Percentiles rank a stretch among this genome's conserved stretches.
phyloP scores from a whole-genome alignment of 768 basidiomycete species.

The Chalciporus pseudorubinellus region DNA sequence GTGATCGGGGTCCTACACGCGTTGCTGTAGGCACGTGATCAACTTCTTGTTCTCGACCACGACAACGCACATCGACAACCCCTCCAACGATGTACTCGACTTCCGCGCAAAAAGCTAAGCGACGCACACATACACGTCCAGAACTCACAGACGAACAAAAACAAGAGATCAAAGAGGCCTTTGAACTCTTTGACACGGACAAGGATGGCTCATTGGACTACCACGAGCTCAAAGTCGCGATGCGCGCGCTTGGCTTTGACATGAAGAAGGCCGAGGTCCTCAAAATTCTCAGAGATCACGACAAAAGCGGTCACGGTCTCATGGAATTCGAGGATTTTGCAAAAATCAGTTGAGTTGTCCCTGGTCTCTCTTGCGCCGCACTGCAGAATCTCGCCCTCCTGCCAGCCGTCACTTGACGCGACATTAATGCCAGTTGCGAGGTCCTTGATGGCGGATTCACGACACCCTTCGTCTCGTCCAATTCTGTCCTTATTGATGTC shows the following conservation, averaged over 20 bases:
- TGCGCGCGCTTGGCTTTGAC: conserved; percentile 97
- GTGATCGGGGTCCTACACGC: conserved; percentile 31
- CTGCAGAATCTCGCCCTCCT: neutral
- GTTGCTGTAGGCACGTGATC: conserved; percentile 27
- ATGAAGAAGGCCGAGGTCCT: conserved; percentile 98
- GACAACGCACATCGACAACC: neutral
- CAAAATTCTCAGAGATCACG: conserved; percentile 88
- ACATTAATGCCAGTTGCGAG: neutral
- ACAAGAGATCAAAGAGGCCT: conserved; percentile 97
- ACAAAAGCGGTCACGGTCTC: conserved; percentile 75
- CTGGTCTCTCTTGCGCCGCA: neutral
- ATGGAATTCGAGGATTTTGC: conserved; percentile 95
- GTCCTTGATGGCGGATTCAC: conserved; percentile 1
- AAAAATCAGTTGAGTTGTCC: conserved; percentile 73
- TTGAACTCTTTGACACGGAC: conserved; percentile 98
- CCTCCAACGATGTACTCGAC: conserved; percentile 49
- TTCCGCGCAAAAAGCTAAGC: conserved; percentile 68
- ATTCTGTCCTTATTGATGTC: neutral
- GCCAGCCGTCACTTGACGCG: neutral
- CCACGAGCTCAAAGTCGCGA: conserved; percentile 98
- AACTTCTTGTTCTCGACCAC: neutral
- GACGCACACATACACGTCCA: conserved; percentile 72
- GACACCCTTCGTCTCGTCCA: neutral
- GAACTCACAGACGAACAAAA: conserved; percentile 87
- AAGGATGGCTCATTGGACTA: conserved; percentile 96